Evolutionary conservation across 2,329 filamentous ascomycete genomes (phyloP), one percentile per base, ranked within the genome.

Genomic region (Trichocomaceae sp.): DNA sequence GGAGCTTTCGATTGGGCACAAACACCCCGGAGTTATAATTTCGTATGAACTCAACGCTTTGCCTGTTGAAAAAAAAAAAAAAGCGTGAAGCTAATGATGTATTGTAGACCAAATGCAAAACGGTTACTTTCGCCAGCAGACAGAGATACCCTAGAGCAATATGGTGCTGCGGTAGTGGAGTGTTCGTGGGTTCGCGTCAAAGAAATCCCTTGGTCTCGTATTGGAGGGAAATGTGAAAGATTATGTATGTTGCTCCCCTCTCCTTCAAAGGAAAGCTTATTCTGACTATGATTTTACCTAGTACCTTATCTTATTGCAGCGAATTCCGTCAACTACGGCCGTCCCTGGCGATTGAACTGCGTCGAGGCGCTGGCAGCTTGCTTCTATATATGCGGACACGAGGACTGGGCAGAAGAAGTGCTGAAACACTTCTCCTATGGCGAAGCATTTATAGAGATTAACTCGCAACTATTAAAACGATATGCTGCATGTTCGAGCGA

Each of bases 291-390:
- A n/a, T 15, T 13, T 35, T 3, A 9, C 23, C 29, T 52, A 75
- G 75, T 99, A 55, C 93, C 93, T 0, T 99, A 99, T 70, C 84
- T 99, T 7, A 91, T 99, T 49, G 93, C 93, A 5, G 93, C 93
- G 47, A 99, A 99, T 70, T 87, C 88, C 1, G 93, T 96, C 66
- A 99, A 99, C 75, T 99, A 99, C 73, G 93, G 93, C 58, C 88
- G 89, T 66, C 93, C 93, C 5, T 96, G 91, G 88, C 80, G 91
- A 53, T 72, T 99, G 59, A 99, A 99, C 72, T 99, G 93, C 64
- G 93, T 90, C 29, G 93, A 99, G 76, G 93, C 93, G 3, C 77
- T 99, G 47, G 93, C 90, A 0, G 92, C 93, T 3, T 89, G 88
- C 20, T 99, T 95, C 67, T 88, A 82, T 65, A 99, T 99, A 60